Base-by-base conservation (phyloP, 192 early-diverging fungal genomes). In the Chytriomyces confervae region DNA sequence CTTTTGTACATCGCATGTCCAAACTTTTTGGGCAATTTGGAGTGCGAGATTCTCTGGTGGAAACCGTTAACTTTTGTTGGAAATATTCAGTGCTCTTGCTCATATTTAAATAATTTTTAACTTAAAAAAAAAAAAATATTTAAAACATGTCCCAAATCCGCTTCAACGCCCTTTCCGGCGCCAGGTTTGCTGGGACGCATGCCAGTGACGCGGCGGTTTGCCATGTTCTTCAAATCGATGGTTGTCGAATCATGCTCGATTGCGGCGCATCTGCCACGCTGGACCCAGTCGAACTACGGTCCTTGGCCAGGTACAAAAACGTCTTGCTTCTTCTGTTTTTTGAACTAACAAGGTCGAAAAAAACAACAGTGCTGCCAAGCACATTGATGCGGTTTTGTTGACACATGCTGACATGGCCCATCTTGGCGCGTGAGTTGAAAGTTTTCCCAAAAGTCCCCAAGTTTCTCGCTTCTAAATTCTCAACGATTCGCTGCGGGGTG, bases 221-320 rank as follows among this genome's bases (percentile, higher is more conserved):
- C 80, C 98, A 97, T 79, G 76, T 99, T 75, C 85, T 99, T 62
- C 94, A 97, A 81, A 91, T 98, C 43, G 95, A 95, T 79, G 89
- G 93, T 78, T 94, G 93, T n/a, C 93, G 93, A 69, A 90, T 99
- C 60, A 79, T 99, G 49, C 86, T 99, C 20, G 97, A 99, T 83
- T 99, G 97, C 86, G 97, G 96, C 20, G 95, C 93, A 92, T 89
- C 89, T 62, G 93, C 93, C 78, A 81, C 79, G 49, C 94, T 96
- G 75, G 85, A 96, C 62, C 85, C 87, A 20, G 91, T 93, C 23
- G 89, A 89, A 44, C 82, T 96, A 23, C 79, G 75, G 50, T 81
- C 83, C 50, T 86, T 95, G 11, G 89, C 89, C 85, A 91, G 91
- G 91, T 91, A 83, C 23, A 62, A 7, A 6, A 20, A n/a, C 75